Evolutionary conservation across 305 asterid species (phyloP).

Genomic region (Fraxinus dipetala): DNA sequence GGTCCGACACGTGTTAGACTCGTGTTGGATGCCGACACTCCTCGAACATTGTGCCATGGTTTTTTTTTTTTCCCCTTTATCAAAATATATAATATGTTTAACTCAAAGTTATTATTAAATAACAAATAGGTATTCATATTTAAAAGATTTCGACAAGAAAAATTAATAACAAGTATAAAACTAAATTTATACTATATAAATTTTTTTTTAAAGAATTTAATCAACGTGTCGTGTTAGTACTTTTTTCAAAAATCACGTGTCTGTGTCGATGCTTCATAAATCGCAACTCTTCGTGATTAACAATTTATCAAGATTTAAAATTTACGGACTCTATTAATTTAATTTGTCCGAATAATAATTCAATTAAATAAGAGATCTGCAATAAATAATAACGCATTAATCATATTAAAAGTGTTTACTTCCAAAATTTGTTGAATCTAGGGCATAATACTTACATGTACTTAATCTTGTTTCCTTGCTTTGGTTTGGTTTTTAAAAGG

Average conservation of each 20-base stretch:
- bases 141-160: too few relatives aligned
- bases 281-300: background rate
- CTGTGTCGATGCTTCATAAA: background rate
- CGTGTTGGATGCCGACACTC: too few relatives aligned
- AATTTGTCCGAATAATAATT: background rate
- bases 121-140: too few relatives aligned
- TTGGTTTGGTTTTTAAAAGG: slow-evolving; percentile 13
- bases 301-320: background rate
- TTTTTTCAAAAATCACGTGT: background rate
- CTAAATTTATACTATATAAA: too few relatives aligned
- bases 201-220: background rate
- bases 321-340: background rate
- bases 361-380: background rate
- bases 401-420: background rate
- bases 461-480: background rate
- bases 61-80: too few relatives aligned
- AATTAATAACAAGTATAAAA: too few relatives aligned
- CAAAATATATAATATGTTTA: too few relatives aligned
- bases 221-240: background rate
- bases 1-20: too few relatives aligned
- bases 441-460: background rate
- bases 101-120: too few relatives aligned
- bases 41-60: too few relatives aligned
- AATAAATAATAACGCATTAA: background rate
- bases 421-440: background rate